Percentiles rank a stretch among this genome's conserved stretches.
Evolutionary conservation across 352 stramenopile genomes (phyloP).

Genomic region (Blastocystis hominis): DNA sequence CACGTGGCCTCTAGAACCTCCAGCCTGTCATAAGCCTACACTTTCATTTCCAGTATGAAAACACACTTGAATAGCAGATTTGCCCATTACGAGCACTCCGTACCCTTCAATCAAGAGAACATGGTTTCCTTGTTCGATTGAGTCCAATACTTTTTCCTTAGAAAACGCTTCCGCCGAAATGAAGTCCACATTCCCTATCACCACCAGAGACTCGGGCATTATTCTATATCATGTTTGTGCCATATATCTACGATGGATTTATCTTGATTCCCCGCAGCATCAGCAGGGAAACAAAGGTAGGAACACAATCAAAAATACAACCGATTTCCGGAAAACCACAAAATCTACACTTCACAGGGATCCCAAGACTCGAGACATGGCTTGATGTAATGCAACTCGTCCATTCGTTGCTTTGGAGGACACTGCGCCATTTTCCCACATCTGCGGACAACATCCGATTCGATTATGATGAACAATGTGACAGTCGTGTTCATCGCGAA

Average conservation of each 20-base stretch:
- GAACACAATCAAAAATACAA: constrained; percentile 15
- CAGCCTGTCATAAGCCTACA: constrained; percentile 25
- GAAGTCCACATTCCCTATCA: not conserved
- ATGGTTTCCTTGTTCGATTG: not conserved
- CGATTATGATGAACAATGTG: not conserved
- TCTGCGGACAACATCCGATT: not conserved
- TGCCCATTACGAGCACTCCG: not conserved
- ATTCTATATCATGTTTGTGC: not conserved
- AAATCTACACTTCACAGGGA: not conserved
- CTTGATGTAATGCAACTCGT: not conserved
- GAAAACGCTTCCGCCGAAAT: not conserved
- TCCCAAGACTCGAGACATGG: not conserved
- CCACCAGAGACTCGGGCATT: constrained; percentile 26
- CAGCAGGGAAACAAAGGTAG: not conserved
- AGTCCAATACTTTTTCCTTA: not conserved
- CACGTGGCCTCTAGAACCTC: constrained; percentile 41
- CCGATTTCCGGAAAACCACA: not conserved
- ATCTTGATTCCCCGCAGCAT: not conserved
- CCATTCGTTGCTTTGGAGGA: not conserved
- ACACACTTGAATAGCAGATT: constrained; percentile 5
- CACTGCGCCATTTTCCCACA: not conserved
- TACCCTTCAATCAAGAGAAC: constrained; percentile 20
- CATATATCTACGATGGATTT: not conserved
- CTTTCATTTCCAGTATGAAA: not conserved
- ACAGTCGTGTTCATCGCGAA: not conserved